A percentile compares a stretch with the other conserved stretches of the same genome.
Conservation (phyloP, 495 filamentous ascomycete species). For the Astrocystis sublimbata region DNA sequence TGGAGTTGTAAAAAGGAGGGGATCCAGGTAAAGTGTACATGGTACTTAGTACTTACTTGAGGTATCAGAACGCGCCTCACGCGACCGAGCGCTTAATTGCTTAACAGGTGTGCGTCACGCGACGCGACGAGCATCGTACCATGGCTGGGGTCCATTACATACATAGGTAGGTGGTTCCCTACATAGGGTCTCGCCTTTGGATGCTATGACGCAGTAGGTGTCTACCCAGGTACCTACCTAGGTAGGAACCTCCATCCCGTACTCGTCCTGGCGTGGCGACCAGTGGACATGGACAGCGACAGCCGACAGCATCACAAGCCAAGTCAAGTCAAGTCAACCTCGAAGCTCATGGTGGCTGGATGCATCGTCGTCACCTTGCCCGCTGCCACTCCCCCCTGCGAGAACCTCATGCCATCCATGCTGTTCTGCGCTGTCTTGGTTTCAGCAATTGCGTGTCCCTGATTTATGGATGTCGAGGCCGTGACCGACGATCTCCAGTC, state of each 20-base stretch:
- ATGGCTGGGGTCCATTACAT: too few species aligned
- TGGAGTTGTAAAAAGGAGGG: too few species aligned
- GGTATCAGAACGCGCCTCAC: neutral
- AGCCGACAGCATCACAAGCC: neutral
- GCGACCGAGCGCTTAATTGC: neutral
- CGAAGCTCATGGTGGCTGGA: too few species aligned
- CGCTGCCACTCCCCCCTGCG: neutral
- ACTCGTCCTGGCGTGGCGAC: too few species aligned
- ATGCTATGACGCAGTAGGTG: too few species aligned
- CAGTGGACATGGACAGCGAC: too few species aligned
- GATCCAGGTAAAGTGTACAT: too few species aligned
- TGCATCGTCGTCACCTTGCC: neutral
- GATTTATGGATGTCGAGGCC: conserved; percentile 33
- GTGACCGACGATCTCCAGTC: conserved; percentile 39
- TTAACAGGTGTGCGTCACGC: neutral
- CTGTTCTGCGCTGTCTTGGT: neutral
- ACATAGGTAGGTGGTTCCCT: too few species aligned
- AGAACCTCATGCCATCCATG: neutral
- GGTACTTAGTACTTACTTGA: neutral
- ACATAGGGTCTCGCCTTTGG: too few species aligned
- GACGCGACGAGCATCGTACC: conserved; percentile 11
- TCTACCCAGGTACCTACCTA: too few species aligned
- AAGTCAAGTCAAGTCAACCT: too few species aligned
- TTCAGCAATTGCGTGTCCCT: neutral
- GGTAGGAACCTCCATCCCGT: too few species aligned